Evolutionary conservation across 768 basidiomycete genomes (phyloP), one percentile per base, ranked within the genome.

Genomic region (Fibroporia radiculosa): DNA sequence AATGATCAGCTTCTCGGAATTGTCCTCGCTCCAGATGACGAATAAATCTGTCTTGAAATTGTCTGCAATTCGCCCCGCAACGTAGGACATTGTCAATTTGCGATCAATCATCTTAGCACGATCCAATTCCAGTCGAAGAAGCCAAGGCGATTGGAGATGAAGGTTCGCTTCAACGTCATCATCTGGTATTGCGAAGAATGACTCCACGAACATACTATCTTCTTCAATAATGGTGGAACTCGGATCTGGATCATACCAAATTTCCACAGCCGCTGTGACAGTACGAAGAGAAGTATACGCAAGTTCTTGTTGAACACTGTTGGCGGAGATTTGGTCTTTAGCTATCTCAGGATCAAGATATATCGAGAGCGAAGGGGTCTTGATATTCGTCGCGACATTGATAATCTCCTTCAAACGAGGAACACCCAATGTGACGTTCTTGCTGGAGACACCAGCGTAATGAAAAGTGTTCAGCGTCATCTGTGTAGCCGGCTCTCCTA

Each of bases 391-490:
- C 0, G 96, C 96, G 48, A 98, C 93, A 59, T 99, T 99, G 70
- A 99, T 98, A 55, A 98, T 97, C 66, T 98, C 96, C 70, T 98
- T 98, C 52, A 99, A 65, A 65, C 96, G 93, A 2, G 96, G 96
- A 1, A 99, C 96, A 82, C 96, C 96, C 48, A 98, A 89, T 0
- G 96, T 99, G 40, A 99, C 96, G 66, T 96, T 97, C 70, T 98
- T 98, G 59, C 88, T 92, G n/a, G 96, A 95, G 20, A 99, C 96
- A 83, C 96, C 96, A 49, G 96, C 96, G 62, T 97, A 98, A 67
- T 99, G 96, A 88, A 98, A 99, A 0, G 95, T 98, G 65, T 99
- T 99, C 47, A 99, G 66, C 5, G 96, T 98, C 96, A 99, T 98
- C 68, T 99, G 96, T 0, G 96, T 99, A 3, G 96, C 96, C 0